Base-by-base conservation (phyloP, 768 basidiomycete genomes). In the Tulasnella sp. region DNA sequence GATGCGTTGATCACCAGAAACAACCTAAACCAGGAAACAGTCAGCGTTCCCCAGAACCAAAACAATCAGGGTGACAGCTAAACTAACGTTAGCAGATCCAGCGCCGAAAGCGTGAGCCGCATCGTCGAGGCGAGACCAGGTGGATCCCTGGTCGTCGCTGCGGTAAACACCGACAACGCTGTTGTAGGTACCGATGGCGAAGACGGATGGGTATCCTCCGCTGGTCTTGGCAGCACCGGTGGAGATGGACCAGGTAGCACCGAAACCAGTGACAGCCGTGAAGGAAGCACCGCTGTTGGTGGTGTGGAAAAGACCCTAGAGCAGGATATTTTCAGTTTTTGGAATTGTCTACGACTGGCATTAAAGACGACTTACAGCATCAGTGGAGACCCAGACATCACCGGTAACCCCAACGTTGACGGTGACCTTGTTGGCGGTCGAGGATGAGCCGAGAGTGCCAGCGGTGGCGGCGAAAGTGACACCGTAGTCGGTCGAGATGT, bases 361-460 rank as follows among this genome's bases (percentile, higher is more conserved):
- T 4, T 9, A 27, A 36, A n/a, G 38, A 7, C 21, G 40, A 39
- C 76, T 77, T 36, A 79, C 78, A 16, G 84, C 86, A 36, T 90
- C 89, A 2, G 90, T 89, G 0, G 90, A 90, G 1, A 91, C 90
- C 90, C 91, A 92, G 42, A 92, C 85, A 82, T 92, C 91, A 12
- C 90, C 91, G 4, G 88, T 88, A 5, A 88, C 85, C 77, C 83
- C 85, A 21, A 89, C 89, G 83, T 91, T 86, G 38, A 90, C 91
- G 36, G 88, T 86, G 80, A 92, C 86, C 81, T 90, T 89, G 71
- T 85, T 85, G 7, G 89, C 87, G 0, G 87, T 84, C 9, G 87
- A 88, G 7, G 90, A 90, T 10, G 86, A 82, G 56, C 88, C 89
- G 2, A 92, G 85, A 24, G 86, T 83, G 24, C 87, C 87, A 71